Evolutionary conservation across 148 eudicot genomes (phyloP).

Genomic region (Arctostaphylos glauca): DNA sequence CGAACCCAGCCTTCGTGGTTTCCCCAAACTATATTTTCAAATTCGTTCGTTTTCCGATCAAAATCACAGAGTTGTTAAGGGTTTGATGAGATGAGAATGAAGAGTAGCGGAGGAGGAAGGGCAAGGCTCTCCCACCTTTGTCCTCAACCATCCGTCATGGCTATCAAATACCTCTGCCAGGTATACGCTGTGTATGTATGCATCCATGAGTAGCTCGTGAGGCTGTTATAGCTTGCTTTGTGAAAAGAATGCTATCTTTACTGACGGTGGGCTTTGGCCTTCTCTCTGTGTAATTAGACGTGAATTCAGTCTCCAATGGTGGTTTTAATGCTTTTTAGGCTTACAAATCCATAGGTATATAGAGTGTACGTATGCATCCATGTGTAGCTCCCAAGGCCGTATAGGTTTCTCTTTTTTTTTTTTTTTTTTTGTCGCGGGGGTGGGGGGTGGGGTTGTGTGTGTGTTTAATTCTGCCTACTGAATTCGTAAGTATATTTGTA

Average conservation of each 20-base stretch:
- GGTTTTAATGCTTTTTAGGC: too few species aligned
- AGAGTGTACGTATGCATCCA: not conserved
- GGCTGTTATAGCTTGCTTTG: not conserved
- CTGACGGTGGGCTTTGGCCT: too few species aligned
- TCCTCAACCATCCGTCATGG: slow-evolving; percentile 19
- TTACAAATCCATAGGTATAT: too few species aligned
- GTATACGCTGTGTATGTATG: not conserved
- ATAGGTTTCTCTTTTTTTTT: not conserved
- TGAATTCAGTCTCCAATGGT: too few species aligned
- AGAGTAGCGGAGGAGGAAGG: slow-evolving; percentile 15
- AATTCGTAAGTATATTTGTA: not conserved
- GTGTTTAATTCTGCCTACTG: not conserved
- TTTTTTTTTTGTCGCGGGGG: too few species aligned
- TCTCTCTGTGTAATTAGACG: too few species aligned
- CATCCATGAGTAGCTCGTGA: not conserved
- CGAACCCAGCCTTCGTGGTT: too few species aligned
- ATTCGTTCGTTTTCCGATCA: not conserved
- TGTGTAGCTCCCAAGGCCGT: too few species aligned
- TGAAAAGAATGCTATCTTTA: too few species aligned
- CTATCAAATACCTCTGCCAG: slow-evolving; percentile 3
- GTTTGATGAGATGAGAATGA: slow-evolving; percentile 12
- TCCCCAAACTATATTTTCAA: not conserved
- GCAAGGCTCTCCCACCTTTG: not conserved
- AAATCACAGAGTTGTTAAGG: not conserved
- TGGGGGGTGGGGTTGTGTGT: too few species aligned